A percentile compares a stretch with the other conserved stretches of the same genome.
These are phyloP conservation scores for Setaria viridis DNA, from an alignment of 202 grass and related monocot genomes.

Conservation along the genomic window DNA sequence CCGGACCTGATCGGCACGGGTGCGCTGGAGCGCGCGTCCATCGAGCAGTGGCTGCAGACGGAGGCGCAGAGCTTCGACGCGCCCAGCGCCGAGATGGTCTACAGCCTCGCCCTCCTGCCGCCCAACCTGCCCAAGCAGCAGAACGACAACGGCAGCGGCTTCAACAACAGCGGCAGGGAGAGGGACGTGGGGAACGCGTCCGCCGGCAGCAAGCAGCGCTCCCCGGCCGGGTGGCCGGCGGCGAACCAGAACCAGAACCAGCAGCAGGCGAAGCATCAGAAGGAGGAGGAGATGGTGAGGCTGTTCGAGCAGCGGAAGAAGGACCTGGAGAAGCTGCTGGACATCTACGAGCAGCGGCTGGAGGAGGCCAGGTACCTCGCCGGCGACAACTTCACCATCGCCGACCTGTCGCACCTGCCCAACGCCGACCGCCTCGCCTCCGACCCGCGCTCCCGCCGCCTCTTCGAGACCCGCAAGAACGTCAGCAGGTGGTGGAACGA, in stretches of 20 bases:
- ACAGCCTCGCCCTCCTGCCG: conserved; percentile 61
- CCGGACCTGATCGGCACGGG: conserved; percentile 68
- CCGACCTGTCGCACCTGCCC: conserved; percentile 86
- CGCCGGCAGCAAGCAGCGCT: background rate
- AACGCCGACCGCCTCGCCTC: conserved; percentile 63
- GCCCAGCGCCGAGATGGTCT: conserved; percentile 79
- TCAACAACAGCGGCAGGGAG: background rate
- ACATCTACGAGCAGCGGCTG: conserved; percentile 85
- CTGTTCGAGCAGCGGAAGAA: conserved; percentile 62
- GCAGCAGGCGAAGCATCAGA: background rate
- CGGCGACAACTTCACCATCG: conserved; percentile 87
- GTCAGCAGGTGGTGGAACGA: conserved; percentile 73
- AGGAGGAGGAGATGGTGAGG: conserved; percentile 60
- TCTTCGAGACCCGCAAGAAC: conserved; percentile 62
- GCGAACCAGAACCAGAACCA: background rate
- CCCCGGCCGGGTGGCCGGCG: background rate
- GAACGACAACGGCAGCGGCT: conserved; percentile 9
- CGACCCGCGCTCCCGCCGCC: conserved; percentile 53
- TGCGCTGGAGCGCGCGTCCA: conserved; percentile 72
- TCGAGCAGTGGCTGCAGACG: conserved; percentile 90
- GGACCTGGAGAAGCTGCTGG: conserved; percentile 81
- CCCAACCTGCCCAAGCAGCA: conserved; percentile 31
- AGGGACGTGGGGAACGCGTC: conserved; percentile 33
- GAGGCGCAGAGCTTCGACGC: conserved; percentile 91
- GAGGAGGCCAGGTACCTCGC: conserved; percentile 66